Base-by-base conservation (phyloP, 768 basidiomycete genomes). In the Collybia sp. region DNA sequence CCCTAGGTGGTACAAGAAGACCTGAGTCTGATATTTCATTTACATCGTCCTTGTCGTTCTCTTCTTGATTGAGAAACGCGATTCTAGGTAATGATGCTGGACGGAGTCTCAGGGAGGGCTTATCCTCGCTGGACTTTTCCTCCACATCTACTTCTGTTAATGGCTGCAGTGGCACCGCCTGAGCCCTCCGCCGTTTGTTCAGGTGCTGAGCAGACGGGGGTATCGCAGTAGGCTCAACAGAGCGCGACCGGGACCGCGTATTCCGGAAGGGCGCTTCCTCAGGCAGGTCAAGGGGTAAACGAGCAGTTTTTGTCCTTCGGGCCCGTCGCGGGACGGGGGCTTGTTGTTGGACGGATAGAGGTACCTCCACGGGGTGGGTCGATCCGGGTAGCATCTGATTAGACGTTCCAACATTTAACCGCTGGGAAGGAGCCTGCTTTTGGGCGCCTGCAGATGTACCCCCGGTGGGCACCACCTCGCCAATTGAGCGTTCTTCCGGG, bases 231-330 rank as follows among this genome's bases (percentile, higher is more conserved):
- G 64, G 64, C 36, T 66, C 63, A 12, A 66, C 57, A 9, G 64
- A 63, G 17, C 57, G 61, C 19, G 67, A 65, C 13, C 62, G 48
- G 0, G 65, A 61, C 16, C 70, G 59, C 2, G 67, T 67, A 49
- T 66, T 66, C 32, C 56, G 55, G 49, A 59, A 65, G 9, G 68
- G 64, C 36, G 63, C 55, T 40, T 55, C 53, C 12, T 15, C 11
- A 8, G 45, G 8, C 9, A 38, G n/a, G 6, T 20, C 43, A 17
- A 13, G n/a, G 12, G 16, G 6, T 44, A 17, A 15, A 25, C 35
- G 36, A n/a, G 34, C 3, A 25, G 25, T 25, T 37, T 11, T 33
- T n/a, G 2, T 10, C 17, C 44, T 44, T 18, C 19, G 46, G 18
- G 45, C 42, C 16, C 42, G 42, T n/a, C 40, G 46, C 43, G 45